A percentile compares a stretch with the other conserved stretches of the same genome.
phyloP scores from a whole-genome alignment of 2,329 filamentous ascomycete genomes.

The Aspergillus quadrilineatus region DNA sequence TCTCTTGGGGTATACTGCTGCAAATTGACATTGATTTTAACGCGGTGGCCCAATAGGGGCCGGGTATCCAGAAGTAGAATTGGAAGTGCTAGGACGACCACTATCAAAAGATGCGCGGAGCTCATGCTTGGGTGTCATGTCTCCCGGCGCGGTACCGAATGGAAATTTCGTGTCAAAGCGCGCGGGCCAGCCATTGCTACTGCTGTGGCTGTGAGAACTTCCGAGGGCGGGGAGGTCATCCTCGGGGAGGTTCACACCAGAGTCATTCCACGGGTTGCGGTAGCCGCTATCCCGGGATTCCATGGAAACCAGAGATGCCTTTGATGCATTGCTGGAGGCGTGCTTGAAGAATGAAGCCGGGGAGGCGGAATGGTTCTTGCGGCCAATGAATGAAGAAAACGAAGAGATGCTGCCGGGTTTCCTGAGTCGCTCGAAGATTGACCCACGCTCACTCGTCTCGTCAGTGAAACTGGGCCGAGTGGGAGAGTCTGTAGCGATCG shows the following conservation, averaged over 20 bases:
- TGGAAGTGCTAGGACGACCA: slow-evolving; percentile 88
- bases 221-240: slow-evolving; percentile 64
- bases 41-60: slow-evolving; percentile 86
- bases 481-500: slow-evolving; percentile 80
- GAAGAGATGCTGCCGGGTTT: slow-evolving; percentile 94
- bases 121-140: slow-evolving; percentile 79
- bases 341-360: slow-evolving; percentile 88
- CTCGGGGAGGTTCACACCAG: slow-evolving; percentile 88
- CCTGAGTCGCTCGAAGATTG: slow-evolving; percentile 84
- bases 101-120: slow-evolving; percentile 84
- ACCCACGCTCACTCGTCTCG: slow-evolving; percentile 75
- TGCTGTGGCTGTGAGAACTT: slow-evolving; percentile 62
- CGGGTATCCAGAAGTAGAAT: slow-evolving; percentile 98
- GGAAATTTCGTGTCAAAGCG: slow-evolving; percentile 64
- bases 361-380: slow-evolving; percentile 89
- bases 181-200: slow-evolving; percentile 54
- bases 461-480: slow-evolving; percentile 82
- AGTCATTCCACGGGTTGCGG: slow-evolving; percentile 97
- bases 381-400: slow-evolving; percentile 92
- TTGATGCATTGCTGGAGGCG: slow-evolving; percentile 84
- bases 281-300: slow-evolving; percentile 94
- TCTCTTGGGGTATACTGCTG: slow-evolving; percentile 48
- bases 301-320: slow-evolving; percentile 92
- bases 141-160: slow-evolving; percentile 66
- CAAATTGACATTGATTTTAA: slow-evolving; percentile 59